Percentiles rank a stretch among this genome's conserved stretches.
phyloP scores from a whole-genome alignment of 352 stramenopile species.

The Phytopythium delawarense region DNA sequence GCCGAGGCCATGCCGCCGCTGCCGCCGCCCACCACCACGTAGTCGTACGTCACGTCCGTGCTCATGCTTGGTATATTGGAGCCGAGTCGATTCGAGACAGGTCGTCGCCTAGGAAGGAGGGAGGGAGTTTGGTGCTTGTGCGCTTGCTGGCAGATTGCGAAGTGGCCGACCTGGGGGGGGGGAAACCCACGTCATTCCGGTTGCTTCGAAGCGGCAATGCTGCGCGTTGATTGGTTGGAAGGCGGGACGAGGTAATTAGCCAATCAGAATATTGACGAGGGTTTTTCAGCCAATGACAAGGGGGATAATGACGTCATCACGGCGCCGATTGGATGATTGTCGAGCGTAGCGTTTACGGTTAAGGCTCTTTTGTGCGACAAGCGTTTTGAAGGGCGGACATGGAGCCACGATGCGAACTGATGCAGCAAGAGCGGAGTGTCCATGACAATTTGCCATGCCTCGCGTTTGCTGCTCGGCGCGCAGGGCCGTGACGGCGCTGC shows the following conservation, averaged over 20 bases:
- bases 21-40: conserved; percentile 90
- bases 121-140: neutral
- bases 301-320: neutral
- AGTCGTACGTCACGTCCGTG: conserved; percentile 75
- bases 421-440: too few relatives aligned
- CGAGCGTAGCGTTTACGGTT: neutral
- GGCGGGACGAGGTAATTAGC: neutral
- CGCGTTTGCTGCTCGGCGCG: too few relatives aligned
- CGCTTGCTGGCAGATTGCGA: neutral
- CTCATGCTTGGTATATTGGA: conserved; percentile 23
- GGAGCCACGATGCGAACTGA: neutral
- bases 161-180: neutral
- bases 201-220: neutral
- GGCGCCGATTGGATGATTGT: conserved; percentile 1
- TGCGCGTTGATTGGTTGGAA: neutral
- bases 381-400: conserved; percentile 1
- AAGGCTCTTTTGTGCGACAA: neutral
- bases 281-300: neutral
- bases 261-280: neutral
- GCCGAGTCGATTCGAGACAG: neutral
- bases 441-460: too few relatives aligned
- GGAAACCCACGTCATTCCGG: neutral
- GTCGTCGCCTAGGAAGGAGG: neutral
- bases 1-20: conserved; percentile 91
- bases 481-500: too few relatives aligned